Base-by-base conservation (phyloP, 805 yeast genomes). In the Candida hungchunana region DNA sequence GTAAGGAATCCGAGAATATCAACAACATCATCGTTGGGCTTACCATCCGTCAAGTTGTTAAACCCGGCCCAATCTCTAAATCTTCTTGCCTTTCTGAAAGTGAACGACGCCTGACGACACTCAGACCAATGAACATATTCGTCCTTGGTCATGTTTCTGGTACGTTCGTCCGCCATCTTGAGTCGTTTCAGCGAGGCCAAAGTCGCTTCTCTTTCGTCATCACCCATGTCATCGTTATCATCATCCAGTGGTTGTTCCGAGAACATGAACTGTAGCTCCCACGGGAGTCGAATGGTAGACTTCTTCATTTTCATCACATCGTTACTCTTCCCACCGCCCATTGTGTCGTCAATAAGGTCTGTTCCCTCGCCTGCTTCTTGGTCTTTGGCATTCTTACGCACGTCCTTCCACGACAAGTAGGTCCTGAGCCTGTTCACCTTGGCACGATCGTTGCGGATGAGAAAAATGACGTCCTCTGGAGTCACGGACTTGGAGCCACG, bases 101-200 rank as follows among this genome's bases (percentile, higher is more conserved):
- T 93, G 58, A 93, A 93, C 40, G 94, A 81, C 1, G 97, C 97
- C 59, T 93, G 98, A 43, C 98, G 75, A 62, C 98, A 93, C 55
- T 93, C 98, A 10, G 96, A 85, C 97, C 97, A 93, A 58, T 93
- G 98, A 13, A 89, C 98, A 53, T 93, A 93, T 56, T 93, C 98
- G 51, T 93, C 96, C 54, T 79, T 82, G 1, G 98, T 93, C 98
- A 93, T 93, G 48, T 82, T 74, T 46, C 70, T 76, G 0, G 98
- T 93, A 43, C 98, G 71, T 34, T 93, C 96, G 60, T 93, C 98
- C 4, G 97, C 97, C 60, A 77, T 79, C 52, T 88, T 87, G 47
- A 93, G 70, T 39, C 97, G 68, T 58, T 88, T 87, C 58, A 87
- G 63, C n/a, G 95, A 86, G 0, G 95, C 93, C 19, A 81, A 59